A percentile compares a stretch with the other conserved stretches of the same genome.
These are phyloP conservation scores for Pichia deserticola DNA, from an alignment of 805 yeast genomes.

Conservation along the genomic window DNA sequence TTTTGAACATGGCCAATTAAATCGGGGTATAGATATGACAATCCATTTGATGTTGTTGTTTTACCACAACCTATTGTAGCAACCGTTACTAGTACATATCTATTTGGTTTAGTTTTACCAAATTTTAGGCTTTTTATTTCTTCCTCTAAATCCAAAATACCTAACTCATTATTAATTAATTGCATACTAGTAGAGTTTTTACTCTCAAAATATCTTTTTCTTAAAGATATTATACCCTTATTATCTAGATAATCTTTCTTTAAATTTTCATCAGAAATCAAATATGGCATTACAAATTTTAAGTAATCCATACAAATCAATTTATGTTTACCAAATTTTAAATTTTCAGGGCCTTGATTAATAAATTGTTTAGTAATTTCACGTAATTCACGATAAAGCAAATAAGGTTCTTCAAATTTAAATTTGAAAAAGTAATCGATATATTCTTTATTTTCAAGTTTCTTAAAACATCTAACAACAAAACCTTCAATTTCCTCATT, in stretches of 20 bases:
- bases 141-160: constrained; percentile 26
- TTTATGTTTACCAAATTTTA: constrained; percentile 41
- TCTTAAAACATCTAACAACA: constrained; percentile 62
- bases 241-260: constrained; percentile 42
- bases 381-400: constrained; percentile 84
- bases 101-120: constrained; percentile 33
- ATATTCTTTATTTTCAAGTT: constrained; percentile 1
- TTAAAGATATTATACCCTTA: constrained; percentile 65
- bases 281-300: constrained; percentile 51
- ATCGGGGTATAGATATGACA: constrained; percentile 44
- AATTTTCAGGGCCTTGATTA: constrained; percentile 28
- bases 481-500: constrained; percentile 85
- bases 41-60: constrained; percentile 67
- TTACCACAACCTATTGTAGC: constrained; percentile 95
- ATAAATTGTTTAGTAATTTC: constrained; percentile 69
- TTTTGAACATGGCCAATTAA: constrained; percentile 73
- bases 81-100: constrained; percentile 68
- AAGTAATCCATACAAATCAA: constrained; percentile 60
- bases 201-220: constrained; percentile 55
- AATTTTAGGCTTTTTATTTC: constrained; percentile 18
- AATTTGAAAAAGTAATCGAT: constrained; percentile 76
- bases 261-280: constrained; percentile 42
- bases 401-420: constrained; percentile 92
- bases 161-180: constrained; percentile 38
- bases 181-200: constrained; percentile 54